Evolutionary conservation across 2,329 filamentous ascomycete genomes (phyloP).

Genomic region (Byssothecium circinans): DNA sequence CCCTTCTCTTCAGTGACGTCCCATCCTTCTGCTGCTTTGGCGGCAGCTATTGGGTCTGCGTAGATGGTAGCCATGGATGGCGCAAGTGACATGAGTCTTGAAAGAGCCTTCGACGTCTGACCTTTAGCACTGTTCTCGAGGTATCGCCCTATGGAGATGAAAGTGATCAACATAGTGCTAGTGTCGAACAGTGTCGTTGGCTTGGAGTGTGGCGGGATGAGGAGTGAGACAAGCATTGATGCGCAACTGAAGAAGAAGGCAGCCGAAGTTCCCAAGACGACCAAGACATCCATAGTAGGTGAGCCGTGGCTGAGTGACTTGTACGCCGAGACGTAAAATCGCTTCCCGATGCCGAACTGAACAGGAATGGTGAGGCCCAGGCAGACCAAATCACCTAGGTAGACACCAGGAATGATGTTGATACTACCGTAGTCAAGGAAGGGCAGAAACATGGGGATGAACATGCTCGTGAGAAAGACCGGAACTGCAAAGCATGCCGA

Average conservation of each 20-base stretch:
- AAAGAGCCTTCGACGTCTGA: conserved; percentile 91
- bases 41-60: conserved; percentile 86
- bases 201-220: conserved; percentile 72
- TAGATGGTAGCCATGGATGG: conserved; percentile 98
- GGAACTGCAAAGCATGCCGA: conserved; percentile 83
- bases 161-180: conserved; percentile 96
- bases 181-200: conserved; percentile 95
- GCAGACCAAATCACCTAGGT: conserved; percentile 84
- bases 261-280: conserved; percentile 89
- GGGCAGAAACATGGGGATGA: conserved; percentile 83
- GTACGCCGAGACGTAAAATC: conserved; percentile 92
- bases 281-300: conserved; percentile 96
- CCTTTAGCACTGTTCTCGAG: conserved; percentile 94
- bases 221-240: conserved; percentile 80
- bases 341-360: conserved; percentile 92
- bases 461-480: conserved; percentile 90
- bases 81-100: conserved; percentile 89
- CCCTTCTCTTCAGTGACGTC: conserved; percentile 52
- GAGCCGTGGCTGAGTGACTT: conserved; percentile 88
- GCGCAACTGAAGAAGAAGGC: conserved; percentile 95
- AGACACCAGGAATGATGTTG: conserved; percentile 72
- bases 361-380: conserved; percentile 84
- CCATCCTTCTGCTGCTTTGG: conserved; percentile 86
- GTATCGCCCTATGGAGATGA: conserved; percentile 87
- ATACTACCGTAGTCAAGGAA: conserved; percentile 75